Evolutionary conservation across 2,329 filamentous ascomycete genomes (phyloP), one percentile per base, ranked within the genome.

Genomic region (Penicillium sp.): DNA sequence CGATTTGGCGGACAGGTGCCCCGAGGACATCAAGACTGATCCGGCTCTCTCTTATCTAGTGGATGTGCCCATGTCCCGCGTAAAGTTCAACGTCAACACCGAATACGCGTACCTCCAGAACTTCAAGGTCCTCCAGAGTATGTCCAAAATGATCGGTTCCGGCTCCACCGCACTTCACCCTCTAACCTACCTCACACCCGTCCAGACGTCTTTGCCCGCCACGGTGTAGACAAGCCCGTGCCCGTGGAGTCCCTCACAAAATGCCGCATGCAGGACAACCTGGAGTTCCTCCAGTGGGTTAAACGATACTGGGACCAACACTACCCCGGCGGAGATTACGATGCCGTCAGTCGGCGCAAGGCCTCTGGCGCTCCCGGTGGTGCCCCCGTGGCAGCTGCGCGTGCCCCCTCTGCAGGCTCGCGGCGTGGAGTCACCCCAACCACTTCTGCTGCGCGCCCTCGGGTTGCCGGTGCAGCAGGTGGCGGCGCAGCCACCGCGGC

Each of bases 211-310:
- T 97, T 97, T 64, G 77, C 82, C 48, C 86, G 86, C 68, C 90
- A 97, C 71, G 76, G 82, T 51, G 79, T 98, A 73, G 90, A 97
- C 59, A 89, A 89, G 65, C 84, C 86, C 18, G 83, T 98, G 57
- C 88, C 88, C 44, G 88, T 97, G 64, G 82, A 95, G 68, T 76
- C 79, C 43, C 82, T 98, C 45, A 81, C 93, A 59, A 98, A 97
- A 71, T 98, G 93, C 78, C 96, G 95, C 77, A 98, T 98, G 91
- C 93, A 98, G 78, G 93, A 98, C 70, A 98, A 98, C 74, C 86
- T 98, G 58, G 93, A 97, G 65, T 98, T 98, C 68, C 77, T 98
- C 46, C 93, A 98, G 73, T 98, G 89, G 86, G 84, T 84, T 44
- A 98, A 98, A 79, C 78, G 79, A 56, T 96, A 89, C 75, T 98